Conservation (phyloP, 2,329 filamentous ascomycete genomes). For the Passalora sequoiae region DNA sequence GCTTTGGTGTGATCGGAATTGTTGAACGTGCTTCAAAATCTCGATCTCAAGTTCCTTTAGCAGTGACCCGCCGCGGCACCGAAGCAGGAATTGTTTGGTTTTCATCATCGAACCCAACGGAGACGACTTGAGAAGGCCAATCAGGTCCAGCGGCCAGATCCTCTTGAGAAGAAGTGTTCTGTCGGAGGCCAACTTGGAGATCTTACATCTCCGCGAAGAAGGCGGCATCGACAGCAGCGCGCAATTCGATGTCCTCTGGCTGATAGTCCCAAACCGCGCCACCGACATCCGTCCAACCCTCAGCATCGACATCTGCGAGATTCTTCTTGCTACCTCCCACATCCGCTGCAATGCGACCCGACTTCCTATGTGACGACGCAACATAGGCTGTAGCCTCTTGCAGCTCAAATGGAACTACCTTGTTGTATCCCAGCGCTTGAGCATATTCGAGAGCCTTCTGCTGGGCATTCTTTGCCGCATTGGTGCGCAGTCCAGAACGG, state of each 20-base stretch:
- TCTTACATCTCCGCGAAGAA: too few relatives aligned
- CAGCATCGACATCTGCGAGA: slow-evolving; percentile 4
- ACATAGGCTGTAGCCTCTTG: slow-evolving; percentile 4
- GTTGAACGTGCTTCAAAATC: too few relatives aligned
- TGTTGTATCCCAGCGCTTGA: slow-evolving; percentile 8
- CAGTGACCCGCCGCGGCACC: too few relatives aligned
- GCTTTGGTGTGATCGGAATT: too few relatives aligned
- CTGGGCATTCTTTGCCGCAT: slow-evolving; percentile 9
- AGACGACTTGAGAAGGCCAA: too few relatives aligned
- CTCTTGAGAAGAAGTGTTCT: too few relatives aligned
- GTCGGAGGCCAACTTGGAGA: too few relatives aligned
- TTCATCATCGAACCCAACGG: too few relatives aligned
- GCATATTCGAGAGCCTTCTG: slow-evolving; percentile 13
- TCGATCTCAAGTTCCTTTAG: too few relatives aligned
- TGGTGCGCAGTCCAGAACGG: slow-evolving; percentile 4
- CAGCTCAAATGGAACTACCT: slow-evolving; percentile 3
- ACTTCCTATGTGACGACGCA: slow-evolving; percentile 4
- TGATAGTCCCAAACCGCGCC: slow-evolving; percentile 6
- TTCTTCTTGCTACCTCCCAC: slow-evolving; percentile 6
- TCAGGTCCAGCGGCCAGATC: too few relatives aligned
- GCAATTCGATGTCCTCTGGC: slow-evolving; percentile 11
- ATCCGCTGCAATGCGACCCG: background rate
- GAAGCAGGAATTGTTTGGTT: too few relatives aligned
- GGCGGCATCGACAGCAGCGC: slow-evolving; percentile 1
- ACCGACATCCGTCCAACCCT: slow-evolving; percentile 8